Percentiles rank a stretch among this genome's conserved stretches.
These are phyloP conservation scores for Puccinia coronata DNA, from an alignment of 1,284 basidiomycete genomes.

Conservation along the genomic window DNA sequence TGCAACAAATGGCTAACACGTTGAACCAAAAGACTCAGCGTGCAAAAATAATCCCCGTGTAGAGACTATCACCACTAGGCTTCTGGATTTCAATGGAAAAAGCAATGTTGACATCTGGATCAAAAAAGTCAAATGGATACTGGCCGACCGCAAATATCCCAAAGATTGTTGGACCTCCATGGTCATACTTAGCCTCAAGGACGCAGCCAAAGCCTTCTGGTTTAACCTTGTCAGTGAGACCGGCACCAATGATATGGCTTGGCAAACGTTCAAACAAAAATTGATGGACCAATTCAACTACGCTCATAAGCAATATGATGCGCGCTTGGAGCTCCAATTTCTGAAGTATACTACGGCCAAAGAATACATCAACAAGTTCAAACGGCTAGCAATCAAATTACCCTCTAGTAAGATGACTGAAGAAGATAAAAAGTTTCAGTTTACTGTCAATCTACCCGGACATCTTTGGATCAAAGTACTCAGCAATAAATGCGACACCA, in stretches of 20 bases:
- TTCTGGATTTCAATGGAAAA: constrained; percentile 4
- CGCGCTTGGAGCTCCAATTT: neutral
- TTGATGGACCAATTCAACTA: constrained; percentile 9
- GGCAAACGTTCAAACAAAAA: neutral
- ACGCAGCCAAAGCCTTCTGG: constrained; percentile 5
- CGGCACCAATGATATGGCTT: neutral
- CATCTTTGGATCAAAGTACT: constrained; percentile 2
- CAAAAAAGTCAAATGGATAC: constrained; percentile 7
- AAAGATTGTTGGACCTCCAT: neutral
- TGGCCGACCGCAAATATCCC: neutral
- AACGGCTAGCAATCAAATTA: neutral
- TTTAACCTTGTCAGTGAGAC: neutral
- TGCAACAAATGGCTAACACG: neutral
- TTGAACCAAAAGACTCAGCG: neutral
- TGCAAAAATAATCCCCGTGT: neutral
- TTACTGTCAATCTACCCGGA: neutral
- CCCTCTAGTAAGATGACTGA: neutral
- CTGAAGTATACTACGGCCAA: constrained; percentile 1
- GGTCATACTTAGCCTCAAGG: neutral
- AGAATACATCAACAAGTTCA: constrained; percentile 25
- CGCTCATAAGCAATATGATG: constrained; percentile 8
- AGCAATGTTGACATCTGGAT: constrained; percentile 23
- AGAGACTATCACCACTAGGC: neutral
- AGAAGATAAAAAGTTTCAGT: constrained; percentile 9
- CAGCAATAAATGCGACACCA: neutral